Base-by-base conservation (phyloP, 2,329 filamentous ascomycete genomes). In the Pseudopyrenochaeta lycopersici region DNA sequence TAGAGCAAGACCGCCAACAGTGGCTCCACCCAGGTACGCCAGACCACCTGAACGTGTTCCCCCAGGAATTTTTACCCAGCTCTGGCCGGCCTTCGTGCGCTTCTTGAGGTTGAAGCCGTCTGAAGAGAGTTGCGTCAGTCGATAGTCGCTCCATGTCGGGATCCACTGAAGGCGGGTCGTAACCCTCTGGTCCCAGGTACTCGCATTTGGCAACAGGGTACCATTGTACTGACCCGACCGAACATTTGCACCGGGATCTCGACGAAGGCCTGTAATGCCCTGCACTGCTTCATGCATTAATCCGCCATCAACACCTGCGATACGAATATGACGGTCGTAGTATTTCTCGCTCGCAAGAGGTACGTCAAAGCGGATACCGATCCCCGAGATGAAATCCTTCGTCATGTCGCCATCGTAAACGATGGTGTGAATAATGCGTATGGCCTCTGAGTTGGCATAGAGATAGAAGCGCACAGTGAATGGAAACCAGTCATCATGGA, bases 41-140 rank as follows among this genome's bases (percentile, higher is more conserved):
- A 87, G 71, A 0, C 86, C 85, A 0, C 80, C 81, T 1, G 85
- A 79, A 1, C 84, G 78, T 1, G 81, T 84, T 1, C 84, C 84
- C 0, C 82, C 85, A 0, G 83, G 81, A 10, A 87, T 83, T 1
- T 83, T 84, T 1, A 88, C 73, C 85, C 85, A 88, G 48, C 79
- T 80, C 43, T 83, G 81, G 1, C 84, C 84, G 1, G 77, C 62
- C 61, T 86, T 83, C 2, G 85, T 88, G 38, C 86, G 73, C 72
- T 88, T 88, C 70, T 82, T 82, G 17, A 88, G 68, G 0, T 78
- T 85, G 63, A 86, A 88, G 0, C 85, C 86, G 38, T 88, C 85
- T 0, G 85, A 73, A 0, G 85, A 87, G 0, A 86, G 74, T 61
- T 88, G 86, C 0, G 75, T 76, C 12, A 88, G 72, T 15, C 77